These are phyloP conservation scores for Yarrowia alimentaria DNA, from an alignment of 805 yeast genomes.

Conservation along the genomic window DNA sequence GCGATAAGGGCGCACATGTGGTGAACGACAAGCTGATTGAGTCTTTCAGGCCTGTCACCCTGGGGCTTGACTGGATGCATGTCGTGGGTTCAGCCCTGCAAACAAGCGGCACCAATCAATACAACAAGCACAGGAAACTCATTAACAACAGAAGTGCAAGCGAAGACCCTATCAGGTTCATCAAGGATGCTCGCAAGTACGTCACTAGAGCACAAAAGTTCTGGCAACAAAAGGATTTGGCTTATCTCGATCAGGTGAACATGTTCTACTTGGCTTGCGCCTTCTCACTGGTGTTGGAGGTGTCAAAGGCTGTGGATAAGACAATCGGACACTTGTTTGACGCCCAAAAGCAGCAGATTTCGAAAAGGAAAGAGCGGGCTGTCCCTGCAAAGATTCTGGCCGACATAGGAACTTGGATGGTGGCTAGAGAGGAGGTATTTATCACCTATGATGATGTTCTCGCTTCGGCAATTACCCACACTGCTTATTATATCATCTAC, in stretches of 20 bases:
- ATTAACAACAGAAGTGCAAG: constrained; percentile 8
- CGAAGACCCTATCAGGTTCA: background rate
- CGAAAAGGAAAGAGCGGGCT: background rate
- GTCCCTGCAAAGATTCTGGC: background rate
- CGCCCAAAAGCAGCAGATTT: background rate
- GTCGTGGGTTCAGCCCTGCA: background rate
- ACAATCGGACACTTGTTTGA: constrained; percentile 1
- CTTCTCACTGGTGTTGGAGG: background rate
- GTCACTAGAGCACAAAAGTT: background rate
- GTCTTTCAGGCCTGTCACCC: background rate
- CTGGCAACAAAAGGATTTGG: background rate
- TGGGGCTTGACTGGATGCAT: constrained; percentile 18
- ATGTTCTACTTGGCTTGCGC: constrained; percentile 7
- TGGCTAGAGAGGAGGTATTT: background rate
- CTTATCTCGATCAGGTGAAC: background rate
- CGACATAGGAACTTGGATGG: constrained; percentile 1
- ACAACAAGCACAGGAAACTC: constrained; percentile 4
- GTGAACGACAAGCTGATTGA: background rate
- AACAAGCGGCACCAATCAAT: constrained; percentile 7
- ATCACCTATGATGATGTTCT: constrained; percentile 7
- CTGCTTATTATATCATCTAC: constrained; percentile 5
- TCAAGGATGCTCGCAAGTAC: background rate
- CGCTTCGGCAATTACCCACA: background rate
- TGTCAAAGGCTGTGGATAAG: background rate
- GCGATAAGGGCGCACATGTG: background rate